A percentile compares a stretch with the other conserved stretches of the same genome.
Conservation (phyloP, 257 asterid genomes). For the Gardenia jasminoides region DNA sequence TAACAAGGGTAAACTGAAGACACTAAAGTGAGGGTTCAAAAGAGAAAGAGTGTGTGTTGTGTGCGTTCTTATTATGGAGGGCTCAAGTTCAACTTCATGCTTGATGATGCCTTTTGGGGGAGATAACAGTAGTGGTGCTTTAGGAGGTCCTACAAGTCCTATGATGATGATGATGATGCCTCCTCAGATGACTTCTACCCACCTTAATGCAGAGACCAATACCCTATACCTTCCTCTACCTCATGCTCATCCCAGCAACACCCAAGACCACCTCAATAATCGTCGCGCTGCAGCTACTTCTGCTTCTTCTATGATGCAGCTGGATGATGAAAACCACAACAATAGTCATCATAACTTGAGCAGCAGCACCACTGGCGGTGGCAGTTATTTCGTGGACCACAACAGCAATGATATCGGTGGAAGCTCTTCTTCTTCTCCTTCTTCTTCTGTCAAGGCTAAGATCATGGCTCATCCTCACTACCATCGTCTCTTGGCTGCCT, state of each 20-base stretch:
- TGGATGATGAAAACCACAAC: conserved; percentile 26
- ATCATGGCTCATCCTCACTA: conserved; percentile 93
- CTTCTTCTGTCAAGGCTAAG: conserved; percentile 54
- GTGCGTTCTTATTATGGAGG: conserved; percentile 8
- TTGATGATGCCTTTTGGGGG: conserved; percentile 54
- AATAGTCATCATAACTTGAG: conserved; percentile 9
- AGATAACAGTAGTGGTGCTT: conserved; percentile 38
- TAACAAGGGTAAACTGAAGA: no score
- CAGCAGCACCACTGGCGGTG: conserved; percentile 24
- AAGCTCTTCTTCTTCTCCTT: conserved; percentile 24
- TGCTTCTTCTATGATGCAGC: conserved; percentile 35
- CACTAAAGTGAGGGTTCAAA: background rate
- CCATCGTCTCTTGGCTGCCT: conserved; percentile 79
- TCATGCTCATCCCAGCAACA: conserved; percentile 5
- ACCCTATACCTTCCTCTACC: conserved; percentile 41
- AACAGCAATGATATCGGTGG: conserved; percentile 25
- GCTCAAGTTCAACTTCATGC: conserved; percentile 32
- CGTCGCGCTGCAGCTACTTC: background rate
- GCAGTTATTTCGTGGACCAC: conserved; percentile 60
- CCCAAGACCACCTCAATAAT: conserved; percentile 8
- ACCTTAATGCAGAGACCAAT: conserved; percentile 28
- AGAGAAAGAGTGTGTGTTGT: conserved; percentile 11
- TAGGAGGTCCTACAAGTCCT: conserved; percentile 39
- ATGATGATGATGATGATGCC: conserved; percentile 62
- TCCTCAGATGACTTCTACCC: conserved; percentile 32